Evolutionary conservation across 2,329 filamentous ascomycete species (phyloP).

Genomic region (Lachnellula occidentalis): DNA sequence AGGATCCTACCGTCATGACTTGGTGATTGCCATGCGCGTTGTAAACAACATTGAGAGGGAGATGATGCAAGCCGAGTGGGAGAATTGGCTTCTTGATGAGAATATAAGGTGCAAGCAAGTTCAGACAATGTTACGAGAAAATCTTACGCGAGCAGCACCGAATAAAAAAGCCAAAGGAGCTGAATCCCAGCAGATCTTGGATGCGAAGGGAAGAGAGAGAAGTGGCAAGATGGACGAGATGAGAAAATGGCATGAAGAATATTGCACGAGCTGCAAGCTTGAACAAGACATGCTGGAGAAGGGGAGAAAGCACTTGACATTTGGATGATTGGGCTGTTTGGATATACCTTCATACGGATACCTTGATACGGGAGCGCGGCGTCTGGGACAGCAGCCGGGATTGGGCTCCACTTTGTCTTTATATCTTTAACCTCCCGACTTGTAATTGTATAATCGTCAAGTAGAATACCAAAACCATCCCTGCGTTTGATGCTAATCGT

Average conservation of each 20-base stretch:
- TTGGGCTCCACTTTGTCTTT: neutral
- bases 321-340: slow-evolving; percentile 16
- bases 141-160: slow-evolving; percentile 19
- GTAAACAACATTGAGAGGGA: slow-evolving; percentile 87
- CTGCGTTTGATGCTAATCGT: too few relatives aligned
- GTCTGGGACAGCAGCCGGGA: neutral
- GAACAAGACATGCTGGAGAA: slow-evolving; percentile 27
- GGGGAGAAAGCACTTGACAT: slow-evolving; percentile 19
- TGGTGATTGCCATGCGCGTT: slow-evolving; percentile 83
- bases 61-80: slow-evolving; percentile 82
- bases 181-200: slow-evolving; percentile 18
- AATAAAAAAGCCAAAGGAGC: slow-evolving; percentile 23
- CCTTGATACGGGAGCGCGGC: neutral
- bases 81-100: slow-evolving; percentile 84
- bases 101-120: slow-evolving; percentile 66
- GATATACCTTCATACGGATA: neutral
- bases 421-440: neutral
- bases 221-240: slow-evolving; percentile 40
- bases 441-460: too few relatives aligned
- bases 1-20: slow-evolving; percentile 78
- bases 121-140: slow-evolving; percentile 39
- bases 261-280: slow-evolving; percentile 54
- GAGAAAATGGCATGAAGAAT: slow-evolving; percentile 51
- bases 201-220: slow-evolving; percentile 19
- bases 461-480: neutral